phyloP scores from a whole-genome alignment of 192 early-diverging fungal species.

The Coemansia sp. region DNA sequence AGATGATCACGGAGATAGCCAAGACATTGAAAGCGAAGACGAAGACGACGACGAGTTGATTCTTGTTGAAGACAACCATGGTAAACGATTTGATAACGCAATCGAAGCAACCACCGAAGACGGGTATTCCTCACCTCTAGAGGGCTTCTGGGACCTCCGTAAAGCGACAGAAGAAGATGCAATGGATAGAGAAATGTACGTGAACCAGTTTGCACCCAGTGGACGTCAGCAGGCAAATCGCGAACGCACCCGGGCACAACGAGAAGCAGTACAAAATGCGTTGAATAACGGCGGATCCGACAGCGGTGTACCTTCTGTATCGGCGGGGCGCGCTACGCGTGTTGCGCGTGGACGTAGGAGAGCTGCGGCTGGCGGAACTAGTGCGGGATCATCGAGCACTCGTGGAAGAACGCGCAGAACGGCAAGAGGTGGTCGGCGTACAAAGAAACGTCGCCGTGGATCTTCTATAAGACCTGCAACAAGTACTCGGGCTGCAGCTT shows the following conservation, averaged over 20 bases:
- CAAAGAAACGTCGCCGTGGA: not conserved
- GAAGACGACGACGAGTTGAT: not conserved
- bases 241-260: conserved; percentile 3
- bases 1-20: not conserved
- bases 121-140: conserved; percentile 42
- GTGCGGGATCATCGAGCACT: not conserved
- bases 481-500: too few relatives aligned
- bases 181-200: conserved; percentile 22
- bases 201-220: conserved; percentile 35
- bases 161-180: not conserved
- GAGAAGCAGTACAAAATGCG: not conserved
- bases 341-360: too few relatives aligned
- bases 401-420: not conserved
- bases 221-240: conserved; percentile 4
- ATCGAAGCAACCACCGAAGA: too few relatives aligned
- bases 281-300: not conserved
- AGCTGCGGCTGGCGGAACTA: not conserved
- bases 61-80: too few relatives aligned
- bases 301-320: not conserved
- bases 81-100: too few relatives aligned
- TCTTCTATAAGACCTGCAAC: not conserved
- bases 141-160: conserved; percentile 45
- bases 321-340: not conserved
- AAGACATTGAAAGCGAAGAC: not conserved
- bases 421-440: not conserved